Conservation (phyloP, 2,329 filamentous ascomycete genomes). For the Apiospora sp. region DNA sequence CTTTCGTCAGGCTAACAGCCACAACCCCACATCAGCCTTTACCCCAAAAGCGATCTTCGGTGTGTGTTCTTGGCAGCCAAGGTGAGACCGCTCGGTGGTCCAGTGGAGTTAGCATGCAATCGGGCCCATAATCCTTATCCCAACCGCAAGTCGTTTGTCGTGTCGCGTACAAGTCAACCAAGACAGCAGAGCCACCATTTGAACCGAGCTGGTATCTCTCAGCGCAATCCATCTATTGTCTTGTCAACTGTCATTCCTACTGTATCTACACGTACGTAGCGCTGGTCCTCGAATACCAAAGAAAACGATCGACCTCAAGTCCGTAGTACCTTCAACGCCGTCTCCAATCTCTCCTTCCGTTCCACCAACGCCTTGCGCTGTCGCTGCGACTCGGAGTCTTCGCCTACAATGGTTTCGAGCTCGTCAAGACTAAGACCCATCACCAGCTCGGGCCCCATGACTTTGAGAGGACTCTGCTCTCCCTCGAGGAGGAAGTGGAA, state of each 20-base stretch:
- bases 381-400: slow-evolving; percentile 46
- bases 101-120: slow-evolving; percentile 2
- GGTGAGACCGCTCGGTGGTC: not conserved
- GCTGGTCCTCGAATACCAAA: not conserved
- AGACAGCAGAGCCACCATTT: not conserved
- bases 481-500: slow-evolving; percentile 54
- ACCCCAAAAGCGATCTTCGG: slow-evolving; percentile 7
- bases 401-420: slow-evolving; percentile 56
- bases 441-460: slow-evolving; percentile 55
- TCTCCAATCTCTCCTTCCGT: slow-evolving; percentile 49
- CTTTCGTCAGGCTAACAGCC: not conserved
- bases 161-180: not conserved
- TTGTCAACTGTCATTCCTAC: too few species aligned
- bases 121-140: slow-evolving; percentile 7
- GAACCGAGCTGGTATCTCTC: not conserved
- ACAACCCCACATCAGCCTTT: slow-evolving; percentile 17
- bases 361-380: slow-evolving; percentile 46
- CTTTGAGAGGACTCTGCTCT: slow-evolving; percentile 50
- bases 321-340: slow-evolving; percentile 29
- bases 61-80: not conserved
- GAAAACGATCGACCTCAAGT: not conserved
- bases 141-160: not conserved
- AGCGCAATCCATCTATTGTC: not conserved
- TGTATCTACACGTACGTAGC: not conserved
- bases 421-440: slow-evolving; percentile 47